A percentile compares a stretch with the other conserved stretches of the same genome.
These are phyloP conservation scores for Saccharum officinarum DNA, from an alignment of 176 grass and related monocot species.

Conservation along the genomic window DNA sequence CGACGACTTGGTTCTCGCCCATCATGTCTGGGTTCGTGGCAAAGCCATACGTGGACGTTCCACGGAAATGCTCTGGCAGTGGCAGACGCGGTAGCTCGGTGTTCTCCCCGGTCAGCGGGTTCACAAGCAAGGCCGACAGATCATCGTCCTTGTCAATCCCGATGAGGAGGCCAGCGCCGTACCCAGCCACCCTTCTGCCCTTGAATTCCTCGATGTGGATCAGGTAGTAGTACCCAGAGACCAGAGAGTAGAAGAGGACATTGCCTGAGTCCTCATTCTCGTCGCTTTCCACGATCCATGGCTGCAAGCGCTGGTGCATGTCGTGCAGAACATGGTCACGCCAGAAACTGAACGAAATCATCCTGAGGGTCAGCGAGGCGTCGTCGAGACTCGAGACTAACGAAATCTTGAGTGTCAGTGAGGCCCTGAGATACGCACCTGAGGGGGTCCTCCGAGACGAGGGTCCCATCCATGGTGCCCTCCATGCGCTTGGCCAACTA, in stretches of 20 bases:
- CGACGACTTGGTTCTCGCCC: not conserved
- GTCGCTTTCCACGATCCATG: slow-evolving; percentile 11
- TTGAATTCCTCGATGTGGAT: not conserved
- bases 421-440: not conserved
- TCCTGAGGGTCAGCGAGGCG: too few species aligned
- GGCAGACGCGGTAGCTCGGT: not conserved
- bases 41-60: not conserved
- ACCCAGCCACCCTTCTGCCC: not conserved
- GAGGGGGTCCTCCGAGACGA: not conserved
- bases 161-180: slow-evolving; percentile 5
- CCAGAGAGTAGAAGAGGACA: not conserved
- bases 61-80: not conserved
- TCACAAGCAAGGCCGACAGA: not conserved
- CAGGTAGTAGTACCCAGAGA: not conserved
- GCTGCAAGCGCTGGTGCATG: not conserved
- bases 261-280: not conserved
- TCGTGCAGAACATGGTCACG: not conserved
- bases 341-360: not conserved
- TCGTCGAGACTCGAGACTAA: not conserved
- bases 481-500: not conserved
- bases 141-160: not conserved
- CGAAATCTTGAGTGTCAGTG: not conserved
- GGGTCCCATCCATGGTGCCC: not conserved
- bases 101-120: not conserved
- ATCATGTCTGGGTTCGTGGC: not conserved